Evolutionary conservation across 768 basidiomycete genomes (phyloP), one percentile per base, ranked within the genome.

Genomic region (Serendipita sp.): DNA sequence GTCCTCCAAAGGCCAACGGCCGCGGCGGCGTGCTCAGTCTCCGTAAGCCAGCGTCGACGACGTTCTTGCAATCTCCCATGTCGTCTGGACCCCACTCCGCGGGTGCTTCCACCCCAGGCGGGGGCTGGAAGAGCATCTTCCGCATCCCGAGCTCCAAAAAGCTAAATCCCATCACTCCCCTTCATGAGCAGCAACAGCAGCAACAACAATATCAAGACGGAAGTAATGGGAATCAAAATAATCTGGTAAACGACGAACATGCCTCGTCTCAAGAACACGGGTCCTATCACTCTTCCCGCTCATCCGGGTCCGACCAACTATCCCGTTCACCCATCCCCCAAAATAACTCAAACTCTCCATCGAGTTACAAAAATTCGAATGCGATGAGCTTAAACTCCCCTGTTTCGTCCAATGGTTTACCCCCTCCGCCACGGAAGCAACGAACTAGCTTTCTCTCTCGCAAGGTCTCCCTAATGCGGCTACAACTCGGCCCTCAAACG

Each of bases 81-180:
- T 41, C 62, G 30, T 32, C 65, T n/a, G 35, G 53, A 13, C 38
- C 58, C 7, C 54, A 53, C 35, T 65, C 65, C 28, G 46, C 64
- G 16, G 38, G 46, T 41, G 38, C 53, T 16, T 44, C 65, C 11
- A 65, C 65, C n/a, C 24, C 65, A 60, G 54, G 34, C 38, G 32
- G 54, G 35, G 34, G 37, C 56, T 65, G 65, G 65, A 65, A 65
- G 45, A 58, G 54, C 38, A 58, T 65, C 13, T 65, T 65, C 56
- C 54, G 65, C 54, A 65, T 65, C 15, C 65, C 65, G 8, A 58
- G 65, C 37, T 60, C 56, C 16, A 60, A 60, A 60, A 60, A 60
- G 56, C 56, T 60, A 10, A 60, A 16, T 60, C 11, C n/a, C 16
- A n/a, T 34, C 28, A 28, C 16, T n/a, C 56, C 37, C 28, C 4